Evolutionary conservation across 768 basidiomycete genomes (phyloP), one percentile per base, ranked within the genome.

Genomic region (Bullera alba): DNA sequence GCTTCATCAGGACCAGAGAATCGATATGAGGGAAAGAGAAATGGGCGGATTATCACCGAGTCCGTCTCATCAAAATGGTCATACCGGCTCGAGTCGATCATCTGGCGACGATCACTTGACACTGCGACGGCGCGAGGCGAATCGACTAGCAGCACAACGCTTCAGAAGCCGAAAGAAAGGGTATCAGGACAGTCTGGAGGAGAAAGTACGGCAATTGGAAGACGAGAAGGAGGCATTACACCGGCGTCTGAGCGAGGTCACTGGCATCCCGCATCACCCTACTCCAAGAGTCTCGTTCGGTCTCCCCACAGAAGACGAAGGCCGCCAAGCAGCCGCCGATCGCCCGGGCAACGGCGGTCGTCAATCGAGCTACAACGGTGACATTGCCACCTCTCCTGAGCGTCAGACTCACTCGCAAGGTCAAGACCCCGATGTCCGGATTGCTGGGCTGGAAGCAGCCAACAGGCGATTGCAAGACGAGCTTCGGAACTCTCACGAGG

Each of bases 91-190:
- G n/a, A n/a, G n/a, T n/a, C n/a, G n/a, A n/a, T n/a, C n/a, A n/a
- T n/a, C 21, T 26, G 28, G 37, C 21, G 60, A 55, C 46, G 47
- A 55, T 14, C 38, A 8, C 0, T 41, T 54, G 7, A 48, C 55
- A 17, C 27, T 60, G 14, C 50, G 61, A 26, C 32, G 70, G 26
- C 58, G 70, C 12, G 70, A 71, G 51, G 70, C 70, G 16, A 69
- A 72, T 47, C 51, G 70, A 26, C 50, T 72, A 22, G 70, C 70
- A 0, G 70, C 70, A 3, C 68, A 69, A 47, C 53, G 70, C 0
- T 72, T 72, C 44, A 42, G 70, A 17, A 69, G 61, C 23, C 37
- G 70, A 39, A 72, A 72, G 51, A 72, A 72, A 57, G 65, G 68
- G 15, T 69, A 72, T 43, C 68, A 68, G 29, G 66, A 65, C 29